phyloP scores from a whole-genome alignment of 1,284 basidiomycete species.

The Pisolithus thermaeus region DNA sequence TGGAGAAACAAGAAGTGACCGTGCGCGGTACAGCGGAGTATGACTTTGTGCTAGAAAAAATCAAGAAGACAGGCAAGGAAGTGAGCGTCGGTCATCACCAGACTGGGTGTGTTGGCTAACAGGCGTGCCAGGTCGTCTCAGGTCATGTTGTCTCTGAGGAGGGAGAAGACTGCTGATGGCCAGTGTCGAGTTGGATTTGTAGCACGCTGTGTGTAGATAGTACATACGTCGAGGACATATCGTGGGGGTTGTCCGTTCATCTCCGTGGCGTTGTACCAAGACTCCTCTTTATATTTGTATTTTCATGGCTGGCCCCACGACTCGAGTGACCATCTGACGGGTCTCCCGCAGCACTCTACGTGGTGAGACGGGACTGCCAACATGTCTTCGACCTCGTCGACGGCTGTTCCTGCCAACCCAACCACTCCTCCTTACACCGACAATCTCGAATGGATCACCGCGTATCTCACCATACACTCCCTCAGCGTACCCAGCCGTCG shows the following conservation, averaged over 20 bases:
- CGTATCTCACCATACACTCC: constrained; percentile 49
- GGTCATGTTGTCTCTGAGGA: background rate
- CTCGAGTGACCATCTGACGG: background rate
- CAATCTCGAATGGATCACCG: constrained; percentile 48
- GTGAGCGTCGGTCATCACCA: constrained; percentile 26
- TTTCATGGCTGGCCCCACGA: too few species aligned
- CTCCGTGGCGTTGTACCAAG: too few species aligned
- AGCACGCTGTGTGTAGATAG: too few species aligned
- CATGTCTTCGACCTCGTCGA: background rate
- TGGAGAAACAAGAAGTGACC: constrained; percentile 67
- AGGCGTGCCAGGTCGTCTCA: constrained; percentile 10
- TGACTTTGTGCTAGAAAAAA: constrained; percentile 65
- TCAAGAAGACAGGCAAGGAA: constrained; percentile 87
- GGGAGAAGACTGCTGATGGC: too few species aligned
- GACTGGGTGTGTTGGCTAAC: background rate
- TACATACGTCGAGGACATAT: too few species aligned
- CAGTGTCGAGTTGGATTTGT: too few species aligned
- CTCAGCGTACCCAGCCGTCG: constrained; percentile 45
- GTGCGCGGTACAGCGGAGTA: constrained; percentile 62
- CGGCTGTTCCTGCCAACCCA: constrained; percentile 27
- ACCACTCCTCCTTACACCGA: constrained; percentile 41
- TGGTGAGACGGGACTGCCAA: background rate
- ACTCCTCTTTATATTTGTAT: too few species aligned
- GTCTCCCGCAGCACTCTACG: background rate
- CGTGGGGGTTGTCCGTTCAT: too few species aligned